Percentiles rank a stretch among this genome's conserved stretches.
These are phyloP conservation scores for Mucor mucedo DNA, from an alignment of 371 early-diverging fungal species.

Conservation along the genomic window DNA sequence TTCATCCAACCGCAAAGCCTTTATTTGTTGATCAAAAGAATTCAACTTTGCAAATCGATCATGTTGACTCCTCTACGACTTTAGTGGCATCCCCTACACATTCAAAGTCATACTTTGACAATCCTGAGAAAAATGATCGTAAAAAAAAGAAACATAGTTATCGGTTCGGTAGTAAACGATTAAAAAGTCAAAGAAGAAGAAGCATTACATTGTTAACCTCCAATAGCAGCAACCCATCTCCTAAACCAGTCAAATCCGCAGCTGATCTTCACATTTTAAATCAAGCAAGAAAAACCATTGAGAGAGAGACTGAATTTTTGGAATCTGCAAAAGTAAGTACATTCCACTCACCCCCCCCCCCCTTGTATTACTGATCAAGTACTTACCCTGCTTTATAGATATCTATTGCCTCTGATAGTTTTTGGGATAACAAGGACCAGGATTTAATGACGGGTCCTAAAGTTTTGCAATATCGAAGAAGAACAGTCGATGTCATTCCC, in stretches of 20 bases:
- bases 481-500: slow-evolving; percentile 18
- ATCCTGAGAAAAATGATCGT: slow-evolving; percentile 10
- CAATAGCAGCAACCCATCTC: slow-evolving; percentile 1
- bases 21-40: slow-evolving; percentile 8
- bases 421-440: slow-evolving; percentile 2
- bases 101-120: not conserved
- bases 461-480: slow-evolving; percentile 15
- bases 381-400: not conserved
- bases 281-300: slow-evolving; percentile 18
- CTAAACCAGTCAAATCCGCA: not conserved
- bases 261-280: slow-evolving; percentile 10
- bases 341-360: not conserved
- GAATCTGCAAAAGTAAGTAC: slow-evolving; percentile 14
- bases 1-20: slow-evolving; percentile 2
- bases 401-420: slow-evolving; percentile 1
- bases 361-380: not conserved
- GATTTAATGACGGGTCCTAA: not conserved
- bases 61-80: slow-evolving; percentile 25
- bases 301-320: slow-evolving; percentile 21
- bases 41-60: slow-evolving; percentile 6
- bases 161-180: slow-evolving; percentile 14
- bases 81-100: slow-evolving; percentile 18
- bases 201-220: slow-evolving; percentile 6
- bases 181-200: slow-evolving; percentile 18
- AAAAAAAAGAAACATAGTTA: slow-evolving; percentile 25